Percentiles rank a stretch among this genome's conserved stretches.
Conservation (phyloP, 2,329 filamentous ascomycete species). For the Fusarium buharicum region DNA sequence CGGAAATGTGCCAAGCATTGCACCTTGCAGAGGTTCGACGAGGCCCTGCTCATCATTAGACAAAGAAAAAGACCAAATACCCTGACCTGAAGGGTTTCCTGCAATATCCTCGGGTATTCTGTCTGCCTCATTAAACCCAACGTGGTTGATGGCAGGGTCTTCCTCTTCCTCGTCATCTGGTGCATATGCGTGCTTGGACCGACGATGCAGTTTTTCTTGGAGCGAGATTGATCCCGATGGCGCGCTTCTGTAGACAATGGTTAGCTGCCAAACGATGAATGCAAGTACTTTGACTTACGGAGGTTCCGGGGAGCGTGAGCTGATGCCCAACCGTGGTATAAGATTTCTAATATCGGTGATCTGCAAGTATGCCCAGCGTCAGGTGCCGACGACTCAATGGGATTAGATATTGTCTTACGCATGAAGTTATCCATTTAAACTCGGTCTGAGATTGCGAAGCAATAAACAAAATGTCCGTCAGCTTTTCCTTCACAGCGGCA, state of each 20-base stretch:
- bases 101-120: not conserved
- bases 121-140: not conserved
- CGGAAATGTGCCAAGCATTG: accelerated
- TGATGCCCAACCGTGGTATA: slow-evolving; percentile 10
- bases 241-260: not conserved
- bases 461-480: slow-evolving; percentile 19
- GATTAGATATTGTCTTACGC: slow-evolving; percentile 13
- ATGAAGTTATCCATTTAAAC: slow-evolving; percentile 14
- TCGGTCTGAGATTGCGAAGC: not conserved
- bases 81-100: not conserved
- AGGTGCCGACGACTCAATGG: accelerated
- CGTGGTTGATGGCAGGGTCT: slow-evolving; percentile 12
- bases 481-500: slow-evolving; percentile 11
- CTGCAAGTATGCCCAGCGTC: not conserved
- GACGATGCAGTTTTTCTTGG: slow-evolving; percentile 31
- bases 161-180: slow-evolving; percentile 29
- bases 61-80: slow-evolving; percentile 20
- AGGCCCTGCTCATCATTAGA: not conserved
- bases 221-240: not conserved
- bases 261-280: not conserved
- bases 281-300: slow-evolving; percentile 9
- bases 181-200: slow-evolving; percentile 35
- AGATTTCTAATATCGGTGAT: slow-evolving; percentile 30
- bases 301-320: not conserved
- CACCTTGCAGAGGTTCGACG: not conserved